These are phyloP conservation scores for Colletotrichum incanum DNA, from an alignment of 2,329 filamentous ascomycete genomes.

Conservation along the genomic window DNA sequence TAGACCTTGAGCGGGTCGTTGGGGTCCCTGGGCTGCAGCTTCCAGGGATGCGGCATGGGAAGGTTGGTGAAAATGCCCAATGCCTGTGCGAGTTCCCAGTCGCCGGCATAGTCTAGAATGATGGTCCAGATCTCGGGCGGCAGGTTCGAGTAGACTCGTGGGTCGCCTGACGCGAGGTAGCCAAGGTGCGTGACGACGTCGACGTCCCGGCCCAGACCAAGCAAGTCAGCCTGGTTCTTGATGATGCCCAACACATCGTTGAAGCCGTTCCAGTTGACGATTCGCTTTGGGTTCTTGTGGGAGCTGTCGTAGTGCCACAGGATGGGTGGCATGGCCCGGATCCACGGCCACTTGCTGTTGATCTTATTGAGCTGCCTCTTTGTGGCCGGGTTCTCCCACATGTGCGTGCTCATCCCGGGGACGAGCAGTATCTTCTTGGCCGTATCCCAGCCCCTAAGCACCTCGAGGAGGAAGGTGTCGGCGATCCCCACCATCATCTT, in stretches of 20 bases:
- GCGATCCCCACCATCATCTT: slow-evolving; percentile 91
- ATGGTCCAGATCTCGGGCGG: slow-evolving; percentile 93
- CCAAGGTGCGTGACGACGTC: slow-evolving; percentile 65
- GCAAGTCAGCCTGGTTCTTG: slow-evolving; percentile 82
- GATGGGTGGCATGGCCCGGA: slow-evolving; percentile 84
- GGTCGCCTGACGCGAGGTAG: slow-evolving; percentile 52
- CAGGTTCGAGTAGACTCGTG: slow-evolving; percentile 64
- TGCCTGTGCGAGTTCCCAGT: slow-evolving; percentile 92
- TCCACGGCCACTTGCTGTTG: slow-evolving; percentile 87
- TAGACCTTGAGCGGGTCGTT: slow-evolving; percentile 79
- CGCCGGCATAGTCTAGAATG: slow-evolving; percentile 85
- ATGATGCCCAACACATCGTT: slow-evolving; percentile 82
- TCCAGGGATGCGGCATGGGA: slow-evolving; percentile 80
- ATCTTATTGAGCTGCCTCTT: slow-evolving; percentile 90
- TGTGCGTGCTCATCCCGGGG: slow-evolving; percentile 88
- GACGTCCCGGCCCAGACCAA: slow-evolving; percentile 81
- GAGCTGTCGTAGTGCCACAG: slow-evolving; percentile 82
- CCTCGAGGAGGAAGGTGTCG: slow-evolving; percentile 84
- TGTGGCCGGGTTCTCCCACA: slow-evolving; percentile 93
- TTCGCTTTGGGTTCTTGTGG: slow-evolving; percentile 64
- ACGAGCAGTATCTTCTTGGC: slow-evolving; percentile 89
- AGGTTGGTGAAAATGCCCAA: slow-evolving; percentile 86
- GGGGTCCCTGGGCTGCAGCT: slow-evolving; percentile 69
- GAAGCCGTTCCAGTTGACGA: slow-evolving; percentile 75
- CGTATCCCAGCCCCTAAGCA: slow-evolving; percentile 88